A percentile compares a stretch with the other conserved stretches of the same genome.
phyloP scores from a whole-genome alignment of 2,329 filamentous ascomycete species.

The Penicillium nordicum region DNA sequence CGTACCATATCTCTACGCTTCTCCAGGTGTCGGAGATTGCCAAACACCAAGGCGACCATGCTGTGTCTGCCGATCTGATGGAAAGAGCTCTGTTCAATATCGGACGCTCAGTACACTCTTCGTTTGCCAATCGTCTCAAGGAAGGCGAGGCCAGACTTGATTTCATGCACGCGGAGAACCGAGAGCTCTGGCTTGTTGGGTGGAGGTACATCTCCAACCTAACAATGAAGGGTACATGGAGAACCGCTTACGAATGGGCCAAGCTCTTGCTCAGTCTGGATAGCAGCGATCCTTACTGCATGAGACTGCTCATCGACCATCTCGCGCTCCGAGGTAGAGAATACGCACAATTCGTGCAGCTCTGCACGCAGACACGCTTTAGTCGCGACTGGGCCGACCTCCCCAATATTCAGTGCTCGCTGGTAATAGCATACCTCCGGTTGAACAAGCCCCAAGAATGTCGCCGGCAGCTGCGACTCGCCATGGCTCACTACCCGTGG shows the following conservation, averaged over 20 bases:
- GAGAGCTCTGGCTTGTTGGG: slow-evolving; percentile 86
- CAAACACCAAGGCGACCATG: slow-evolving; percentile 84
- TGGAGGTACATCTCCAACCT: slow-evolving; percentile 87
- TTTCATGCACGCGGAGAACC: slow-evolving; percentile 78
- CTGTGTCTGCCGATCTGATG: slow-evolving; percentile 79
- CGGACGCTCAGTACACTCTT: slow-evolving; percentile 79
- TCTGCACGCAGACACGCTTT: slow-evolving; percentile 55
- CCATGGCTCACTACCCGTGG: slow-evolving; percentile 77
- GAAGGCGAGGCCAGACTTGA: slow-evolving; percentile 76
- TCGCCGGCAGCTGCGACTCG: slow-evolving; percentile 60
- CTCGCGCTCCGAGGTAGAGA: slow-evolving; percentile 79
- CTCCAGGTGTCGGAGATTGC: slow-evolving; percentile 90
- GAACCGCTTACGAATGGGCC: slow-evolving; percentile 90
- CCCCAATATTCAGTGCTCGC: slow-evolving; percentile 70
- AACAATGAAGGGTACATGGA: slow-evolving; percentile 85
- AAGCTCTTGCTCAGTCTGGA: slow-evolving; percentile 77
- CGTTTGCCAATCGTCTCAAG: slow-evolving; percentile 72
- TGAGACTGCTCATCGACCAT: slow-evolving; percentile 76
- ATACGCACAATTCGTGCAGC: slow-evolving; percentile 69
- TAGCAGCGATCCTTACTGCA: slow-evolving; percentile 75
- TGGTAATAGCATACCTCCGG: slow-evolving; percentile 72
- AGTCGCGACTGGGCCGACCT: slow-evolving; percentile 53
- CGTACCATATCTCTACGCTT: slow-evolving; percentile 91
- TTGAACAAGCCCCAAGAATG: slow-evolving; percentile 64
- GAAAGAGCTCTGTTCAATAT: slow-evolving; percentile 91